phyloP scores from a whole-genome alignment of 2,329 filamentous ascomycete species.

The Chaetomium sp. region DNA sequence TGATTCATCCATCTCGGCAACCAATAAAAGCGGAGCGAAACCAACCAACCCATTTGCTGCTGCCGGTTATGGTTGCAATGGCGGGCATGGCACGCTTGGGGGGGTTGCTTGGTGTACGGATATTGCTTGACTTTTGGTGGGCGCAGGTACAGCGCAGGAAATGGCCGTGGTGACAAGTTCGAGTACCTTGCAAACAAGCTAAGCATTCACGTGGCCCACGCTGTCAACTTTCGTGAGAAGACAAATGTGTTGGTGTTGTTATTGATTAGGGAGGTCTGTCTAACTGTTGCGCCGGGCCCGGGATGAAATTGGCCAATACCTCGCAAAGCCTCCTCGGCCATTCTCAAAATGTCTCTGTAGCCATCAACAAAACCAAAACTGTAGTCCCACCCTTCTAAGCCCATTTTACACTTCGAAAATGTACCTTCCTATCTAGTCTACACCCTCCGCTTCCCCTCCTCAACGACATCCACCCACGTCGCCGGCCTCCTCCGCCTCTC shows the following conservation, averaged over 20 bases:
- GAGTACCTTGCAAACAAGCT: too few relatives aligned
- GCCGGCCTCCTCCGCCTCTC: constrained; percentile 42
- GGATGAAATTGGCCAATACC: too few relatives aligned
- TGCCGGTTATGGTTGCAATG: constrained; percentile 21
- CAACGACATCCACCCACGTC: constrained; percentile 51
- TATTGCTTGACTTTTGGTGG: neutral
- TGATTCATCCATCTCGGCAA: constrained; percentile 20
- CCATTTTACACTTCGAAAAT: neutral
- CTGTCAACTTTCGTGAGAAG: too few relatives aligned
- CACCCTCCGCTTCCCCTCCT: constrained; percentile 36
- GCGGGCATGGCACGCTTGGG: neutral
- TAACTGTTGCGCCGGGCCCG: too few relatives aligned
- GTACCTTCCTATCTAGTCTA: constrained; percentile 30
- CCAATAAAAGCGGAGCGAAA: constrained; percentile 22
- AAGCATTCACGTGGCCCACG: too few relatives aligned
- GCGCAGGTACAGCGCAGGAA: neutral
- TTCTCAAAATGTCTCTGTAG: too few relatives aligned
- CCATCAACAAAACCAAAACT: too few relatives aligned
- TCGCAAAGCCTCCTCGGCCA: too few relatives aligned
- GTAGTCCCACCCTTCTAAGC: neutral
- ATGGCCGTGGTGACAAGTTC: too few relatives aligned
- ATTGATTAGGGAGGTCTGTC: too few relatives aligned
- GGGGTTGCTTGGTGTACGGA: neutral
- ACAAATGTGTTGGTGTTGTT: too few relatives aligned
- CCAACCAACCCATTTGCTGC: constrained; percentile 14